Evolutionary conservation across 805 yeast genomes (phyloP), one percentile per base, ranked within the genome.

Genomic region (Spathaspora arborariae): DNA sequence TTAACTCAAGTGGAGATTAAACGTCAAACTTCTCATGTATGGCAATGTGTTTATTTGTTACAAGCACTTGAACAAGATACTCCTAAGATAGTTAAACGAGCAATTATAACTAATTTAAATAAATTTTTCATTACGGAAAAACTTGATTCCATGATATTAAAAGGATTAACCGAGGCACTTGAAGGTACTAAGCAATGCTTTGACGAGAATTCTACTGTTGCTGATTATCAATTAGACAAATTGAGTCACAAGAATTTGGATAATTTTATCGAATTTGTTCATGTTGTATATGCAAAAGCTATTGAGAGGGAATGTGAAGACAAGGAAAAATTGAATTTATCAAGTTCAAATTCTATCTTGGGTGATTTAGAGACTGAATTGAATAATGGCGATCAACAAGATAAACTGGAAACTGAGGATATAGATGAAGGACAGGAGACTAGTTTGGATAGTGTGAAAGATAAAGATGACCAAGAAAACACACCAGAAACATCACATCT

Each of bases 1-100:
- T 64, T 68, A 37, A 54, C 70, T 1, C 70, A 70, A 5, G 78
- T 67, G 2, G 75, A 67, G 1, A 63, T 72, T 2, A 58, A 57
- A 3, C 56, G 56, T n/a, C 77, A 79, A 36, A 61, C 74, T 9
- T 65, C 79, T 5, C 94, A 86, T 51, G 60, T 82, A 2, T 74
- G 72, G 53, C 79, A 84, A 51, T 79, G 79, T 0, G 60, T 74
- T 22, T 82, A 81, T 20, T 63, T 86, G 9, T 57, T 87, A 41
- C 74, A 72, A 22, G 70, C 78, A 0, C 65, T 84, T 19, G 75
- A 67, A 51, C 72, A 67, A 47, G 82, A 75, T 2, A 69, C 79
- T 5, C 75, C 78, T 30, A 82, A 79, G 51, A 68, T 62, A 4
- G 65, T 75, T 33, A 79, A 79, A 49, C 84, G 78, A 50, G 70